Evolutionary conservation across 140 eudicot species (phyloP).

Genomic region (Anethum foeniculum): DNA sequence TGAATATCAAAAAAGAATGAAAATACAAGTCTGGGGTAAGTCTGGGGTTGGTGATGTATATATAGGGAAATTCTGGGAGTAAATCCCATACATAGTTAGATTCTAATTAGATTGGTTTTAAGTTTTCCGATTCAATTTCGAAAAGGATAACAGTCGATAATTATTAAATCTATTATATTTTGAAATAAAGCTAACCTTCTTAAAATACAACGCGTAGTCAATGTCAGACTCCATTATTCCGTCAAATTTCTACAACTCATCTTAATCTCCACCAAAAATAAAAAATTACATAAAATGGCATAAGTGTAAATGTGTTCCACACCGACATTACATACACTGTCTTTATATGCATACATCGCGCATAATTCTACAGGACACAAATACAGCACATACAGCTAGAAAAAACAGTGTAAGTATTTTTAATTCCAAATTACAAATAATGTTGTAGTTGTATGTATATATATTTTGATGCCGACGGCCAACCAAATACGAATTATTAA

Average conservation of each 20-base stretch:
- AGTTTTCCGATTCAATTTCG: too few relatives aligned
- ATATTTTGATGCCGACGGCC: slow-evolving; percentile 76
- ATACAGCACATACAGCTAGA: not conserved
- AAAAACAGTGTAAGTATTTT: not conserved
- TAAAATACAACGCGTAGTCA: not conserved
- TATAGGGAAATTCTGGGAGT: too few relatives aligned
- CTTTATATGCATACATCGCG: not conserved
- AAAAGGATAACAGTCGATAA: too few relatives aligned
- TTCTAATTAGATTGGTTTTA: too few relatives aligned
- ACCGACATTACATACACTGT: slow-evolving; percentile 2
- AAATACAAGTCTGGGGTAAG: too few relatives aligned
- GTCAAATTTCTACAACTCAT: not conserved
- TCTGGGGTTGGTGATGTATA: too few relatives aligned
- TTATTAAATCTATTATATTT: too few relatives aligned
- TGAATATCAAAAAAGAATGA: too few relatives aligned
- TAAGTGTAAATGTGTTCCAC: not conserved
- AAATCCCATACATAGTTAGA: too few relatives aligned
- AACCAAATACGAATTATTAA: slow-evolving; percentile 49
- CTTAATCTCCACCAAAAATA: not conserved
- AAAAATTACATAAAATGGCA: not conserved
- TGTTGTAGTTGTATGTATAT: not conserved
- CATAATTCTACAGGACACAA: not conserved
- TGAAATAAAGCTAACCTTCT: too few relatives aligned
- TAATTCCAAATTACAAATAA: not conserved
- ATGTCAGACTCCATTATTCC: not conserved